A percentile compares a stretch with the other conserved stretches of the same genome.
Evolutionary conservation across 2,329 filamentous ascomycete species (phyloP).

Genomic region (Paracamarosporium sp.): DNA sequence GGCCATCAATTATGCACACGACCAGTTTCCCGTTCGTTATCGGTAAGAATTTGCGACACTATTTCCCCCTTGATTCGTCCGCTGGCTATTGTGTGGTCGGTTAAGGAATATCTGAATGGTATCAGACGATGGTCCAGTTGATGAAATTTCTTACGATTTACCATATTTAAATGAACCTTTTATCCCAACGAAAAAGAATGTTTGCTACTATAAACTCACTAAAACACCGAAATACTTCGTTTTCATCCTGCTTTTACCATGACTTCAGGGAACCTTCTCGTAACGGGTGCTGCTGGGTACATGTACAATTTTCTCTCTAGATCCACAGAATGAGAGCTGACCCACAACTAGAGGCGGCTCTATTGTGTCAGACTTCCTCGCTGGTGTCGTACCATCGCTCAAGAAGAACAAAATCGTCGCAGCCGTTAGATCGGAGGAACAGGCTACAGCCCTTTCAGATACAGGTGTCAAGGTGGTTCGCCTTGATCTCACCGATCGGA

Average conservation of each 20-base stretch:
- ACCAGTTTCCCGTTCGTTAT: too few species aligned
- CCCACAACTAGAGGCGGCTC: slow-evolving; percentile 3
- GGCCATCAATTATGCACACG: too few species aligned
- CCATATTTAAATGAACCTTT: neutral
- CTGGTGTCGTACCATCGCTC: neutral
- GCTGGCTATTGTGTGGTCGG: neutral
- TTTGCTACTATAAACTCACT: too few species aligned
- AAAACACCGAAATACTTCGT: neutral
- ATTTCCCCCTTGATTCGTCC: neutral
- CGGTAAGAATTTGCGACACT: too few species aligned
- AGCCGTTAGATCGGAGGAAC: neutral
- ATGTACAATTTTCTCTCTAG: neutral
- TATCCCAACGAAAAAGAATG: neutral
- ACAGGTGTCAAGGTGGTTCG: neutral
- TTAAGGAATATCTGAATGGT: neutral
- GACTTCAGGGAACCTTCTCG: neutral
- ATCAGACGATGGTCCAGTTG: neutral
- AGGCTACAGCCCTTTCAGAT: neutral
- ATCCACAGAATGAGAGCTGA: neutral
- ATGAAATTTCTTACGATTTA: neutral
- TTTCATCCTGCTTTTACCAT: neutral
- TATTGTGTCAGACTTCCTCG: slow-evolving; percentile 2
- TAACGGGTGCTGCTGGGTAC: slow-evolving; percentile 8
- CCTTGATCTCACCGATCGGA: neutral
- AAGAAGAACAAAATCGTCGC: neutral